phyloP scores from a whole-genome alignment of 1,284 basidiomycete genomes.

The Apiotrichum brassicae region DNA sequence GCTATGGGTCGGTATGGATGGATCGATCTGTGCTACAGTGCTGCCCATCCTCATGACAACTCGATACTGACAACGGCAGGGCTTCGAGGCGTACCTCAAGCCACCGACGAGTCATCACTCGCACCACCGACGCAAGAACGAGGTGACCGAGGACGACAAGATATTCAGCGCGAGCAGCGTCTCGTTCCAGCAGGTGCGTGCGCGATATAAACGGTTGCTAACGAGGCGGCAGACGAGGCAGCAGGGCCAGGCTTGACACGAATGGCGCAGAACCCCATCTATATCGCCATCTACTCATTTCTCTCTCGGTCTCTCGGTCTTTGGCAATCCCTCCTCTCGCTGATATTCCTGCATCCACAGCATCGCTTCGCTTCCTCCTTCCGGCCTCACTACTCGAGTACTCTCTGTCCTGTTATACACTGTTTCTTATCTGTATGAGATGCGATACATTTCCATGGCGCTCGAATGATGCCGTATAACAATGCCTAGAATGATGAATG shows the following conservation, averaged over 20 bases:
- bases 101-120: constrained; percentile 29
- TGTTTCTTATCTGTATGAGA: not conserved
- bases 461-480: too few species aligned
- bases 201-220: not conserved
- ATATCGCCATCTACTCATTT: too few species aligned
- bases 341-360: not conserved
- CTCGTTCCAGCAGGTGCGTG: constrained; percentile 39
- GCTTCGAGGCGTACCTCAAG: constrained; percentile 50
- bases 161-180: constrained; percentile 47
- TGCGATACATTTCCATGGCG: constrained; percentile 1
- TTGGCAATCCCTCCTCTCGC: not conserved
- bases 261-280: too few species aligned
- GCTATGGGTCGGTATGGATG: too few species aligned
- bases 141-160: constrained; percentile 43
- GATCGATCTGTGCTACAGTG: too few species aligned
- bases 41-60: not conserved
- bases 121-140: constrained; percentile 34
- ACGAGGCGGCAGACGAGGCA: too few species aligned
- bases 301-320: too few species aligned
- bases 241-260: too few species aligned
- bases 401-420: not conserved
- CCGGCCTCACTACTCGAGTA: not conserved
- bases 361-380: not conserved
- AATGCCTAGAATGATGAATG: too few species aligned
- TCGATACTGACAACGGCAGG: constrained; percentile 23